Base-by-base conservation (phyloP, 495 filamentous ascomycete genomes). In the Lepidopterella palustris region DNA sequence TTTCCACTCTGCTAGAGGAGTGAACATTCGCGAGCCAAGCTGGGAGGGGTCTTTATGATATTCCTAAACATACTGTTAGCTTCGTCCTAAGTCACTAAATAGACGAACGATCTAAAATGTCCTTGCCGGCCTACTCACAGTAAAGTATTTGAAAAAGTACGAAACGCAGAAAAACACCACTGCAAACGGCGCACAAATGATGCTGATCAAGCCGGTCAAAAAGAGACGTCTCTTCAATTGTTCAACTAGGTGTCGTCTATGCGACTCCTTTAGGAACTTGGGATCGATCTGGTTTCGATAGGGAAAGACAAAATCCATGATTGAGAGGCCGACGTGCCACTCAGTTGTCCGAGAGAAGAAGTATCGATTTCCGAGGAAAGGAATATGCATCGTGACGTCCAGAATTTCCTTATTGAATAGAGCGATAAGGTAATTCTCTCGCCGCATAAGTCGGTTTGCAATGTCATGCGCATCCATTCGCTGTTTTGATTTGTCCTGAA, bases 391-490 rank as follows among this genome's bases (percentile, higher is more conserved):
- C 0, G 87, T 88, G 24, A 96, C 77, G 71, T 98, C 87, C 29
- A 98, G 72, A 28, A 97, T 83, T 39, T 97, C 92, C 71, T 97
- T 97, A 74, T 98, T 98, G 73, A 97, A 87, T 52, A 98, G 70
- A 9, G 95, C 93, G 68, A 98, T 97, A 62, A 96, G 76, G 64
- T 96, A 98, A 66, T 98, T 98, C 59, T 96, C 93, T 68, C 87
- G 86, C 63, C 93, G 86, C 93, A 98, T 97, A 50, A 98, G 73
- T 48, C 93, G 85, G 68, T 97, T 98, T 6, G 93, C 95, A 71
- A 98, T 96, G 70, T 96, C 92, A 63, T 96, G 89, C 3, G 93
- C 93, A 75, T 97, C 93, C 73, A 97, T 86, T 52, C 93, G 81
- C 75, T 97, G 89, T 72, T 97, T 96, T 20, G 93, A 95, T 65